Evolutionary conservation across 768 basidiomycete genomes (phyloP).

Genomic region (Scleroderma citrinum): DNA sequence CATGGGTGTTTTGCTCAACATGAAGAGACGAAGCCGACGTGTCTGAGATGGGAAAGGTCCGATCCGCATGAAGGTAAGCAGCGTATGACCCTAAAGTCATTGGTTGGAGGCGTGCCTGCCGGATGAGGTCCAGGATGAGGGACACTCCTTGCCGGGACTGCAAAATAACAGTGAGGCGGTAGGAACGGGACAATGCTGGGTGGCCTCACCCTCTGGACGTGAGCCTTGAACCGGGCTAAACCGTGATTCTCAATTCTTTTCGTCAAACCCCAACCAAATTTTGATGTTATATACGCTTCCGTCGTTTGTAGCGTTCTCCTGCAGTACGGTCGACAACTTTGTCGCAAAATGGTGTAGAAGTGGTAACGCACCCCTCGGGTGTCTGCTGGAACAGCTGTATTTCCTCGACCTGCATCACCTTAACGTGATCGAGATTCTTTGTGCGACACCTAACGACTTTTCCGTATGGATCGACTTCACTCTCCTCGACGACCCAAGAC

Average conservation of each 20-base stretch:
- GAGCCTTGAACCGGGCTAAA: constrained; percentile 76
- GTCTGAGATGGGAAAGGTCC: constrained; percentile 23
- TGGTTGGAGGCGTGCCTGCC: constrained; percentile 64
- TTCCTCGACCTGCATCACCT: constrained; percentile 91
- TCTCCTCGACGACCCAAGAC: constrained; percentile 93
- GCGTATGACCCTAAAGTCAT: constrained; percentile 38
- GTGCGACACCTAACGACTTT: constrained; percentile 74
- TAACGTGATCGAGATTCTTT: constrained; percentile 89
- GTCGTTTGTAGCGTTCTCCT: constrained; percentile 83
- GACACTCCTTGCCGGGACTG: constrained; percentile 88
- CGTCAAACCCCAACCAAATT: constrained; percentile 87
- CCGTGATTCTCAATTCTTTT: constrained; percentile 85
- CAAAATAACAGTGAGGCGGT: constrained; percentile 6
- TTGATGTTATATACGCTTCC: constrained; percentile 81
- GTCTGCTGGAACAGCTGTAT: constrained; percentile 65
- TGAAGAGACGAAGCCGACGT: constrained; percentile 10
- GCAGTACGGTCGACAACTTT: constrained; percentile 2
- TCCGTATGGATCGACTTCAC: constrained; percentile 82
- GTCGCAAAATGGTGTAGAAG: not conserved
- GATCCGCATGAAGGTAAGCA: constrained; percentile 29
- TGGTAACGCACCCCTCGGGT: constrained; percentile 60
- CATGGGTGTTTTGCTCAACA: constrained; percentile 9
- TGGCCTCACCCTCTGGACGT: constrained; percentile 69
- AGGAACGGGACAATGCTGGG: not conserved
- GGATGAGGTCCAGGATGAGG: constrained; percentile 69